Evolutionary conservation across 495 filamentous ascomycete genomes (phyloP).

Genomic region (Jackrogersella multiformis): DNA sequence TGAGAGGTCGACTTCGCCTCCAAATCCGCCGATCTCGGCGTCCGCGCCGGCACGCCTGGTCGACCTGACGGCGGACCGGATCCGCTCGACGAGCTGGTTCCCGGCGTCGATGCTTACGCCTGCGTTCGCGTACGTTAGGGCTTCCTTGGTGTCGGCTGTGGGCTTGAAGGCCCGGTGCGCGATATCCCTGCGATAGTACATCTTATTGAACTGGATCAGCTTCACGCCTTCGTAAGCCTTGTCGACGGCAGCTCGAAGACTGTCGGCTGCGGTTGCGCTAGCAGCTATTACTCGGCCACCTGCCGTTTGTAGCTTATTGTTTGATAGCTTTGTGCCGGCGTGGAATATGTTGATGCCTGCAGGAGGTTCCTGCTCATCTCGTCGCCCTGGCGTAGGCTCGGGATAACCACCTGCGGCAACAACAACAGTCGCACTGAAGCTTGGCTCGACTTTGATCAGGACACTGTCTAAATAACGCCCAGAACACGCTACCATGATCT

Average conservation of each 20-base stretch:
- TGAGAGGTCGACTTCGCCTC: conserved; percentile 85
- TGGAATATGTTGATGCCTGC: conserved; percentile 82
- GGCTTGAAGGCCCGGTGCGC: conserved; percentile 72
- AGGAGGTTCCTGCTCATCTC: conserved; percentile 65
- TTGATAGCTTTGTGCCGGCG: conserved; percentile 79
- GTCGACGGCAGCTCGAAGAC: conserved; percentile 79
- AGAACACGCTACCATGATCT: conserved; percentile 89
- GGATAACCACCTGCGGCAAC: conserved; percentile 95
- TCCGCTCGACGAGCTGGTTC: conserved; percentile 87
- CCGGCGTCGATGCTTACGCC: conserved; percentile 94
- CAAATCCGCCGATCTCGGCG: conserved; percentile 93
- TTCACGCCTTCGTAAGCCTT: conserved; percentile 84
- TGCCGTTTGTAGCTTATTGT: conserved; percentile 72
- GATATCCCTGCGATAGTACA: conserved; percentile 95
- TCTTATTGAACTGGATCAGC: conserved; percentile 83
- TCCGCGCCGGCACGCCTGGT: conserved; percentile 86
- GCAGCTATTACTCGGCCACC: conserved; percentile 94
- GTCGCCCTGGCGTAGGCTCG: conserved; percentile 81
- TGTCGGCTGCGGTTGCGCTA: conserved; percentile 74
- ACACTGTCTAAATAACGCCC: conserved; percentile 75
- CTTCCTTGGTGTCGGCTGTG: conserved; percentile 53
- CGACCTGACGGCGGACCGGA: conserved; percentile 82
- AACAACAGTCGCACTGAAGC: conserved; percentile 90
- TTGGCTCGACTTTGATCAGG: conserved; percentile 69
- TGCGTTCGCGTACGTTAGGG: conserved; percentile 90